Evolutionary conservation across 2,329 filamentous ascomycete species (phyloP), one percentile per base, ranked within the genome.

Genomic region (Aspergillus ochraceoroseus): DNA sequence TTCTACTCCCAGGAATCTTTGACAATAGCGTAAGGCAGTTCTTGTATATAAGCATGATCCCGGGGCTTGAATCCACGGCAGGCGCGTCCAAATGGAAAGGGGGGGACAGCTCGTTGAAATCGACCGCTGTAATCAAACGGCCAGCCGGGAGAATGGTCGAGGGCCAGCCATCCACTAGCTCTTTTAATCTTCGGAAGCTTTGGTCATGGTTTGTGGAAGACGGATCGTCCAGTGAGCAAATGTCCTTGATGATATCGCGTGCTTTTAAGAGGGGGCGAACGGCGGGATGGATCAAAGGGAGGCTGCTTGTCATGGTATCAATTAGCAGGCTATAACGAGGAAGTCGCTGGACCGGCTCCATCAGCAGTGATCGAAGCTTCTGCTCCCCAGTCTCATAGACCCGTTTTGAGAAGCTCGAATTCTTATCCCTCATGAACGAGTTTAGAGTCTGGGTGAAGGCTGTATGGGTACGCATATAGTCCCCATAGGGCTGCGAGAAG

Each of bases 311-410:
- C 58, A 98, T 95, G 57, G 94, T 89, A 67, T 98, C 92, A 54
- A 98, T 96, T 58, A 96, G 83, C 23, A 98, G 73, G 57, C 87
- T 95, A 67, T 98, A 98, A 17, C 92, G 83, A 17, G 92, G 92
- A 37, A 98, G 75, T 37, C 92, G 78, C 64, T 98, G 92, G 0
- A 98, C 89, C 2, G 92, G 92, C 65, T 98, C 92, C 61, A 98
- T 98, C 39, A 98, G 76, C 48, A 92, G 77, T 3, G 92, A 96
- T 33, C 87, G 88, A 38, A 96, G 76, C 42, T 82, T 79, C 67
- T 98, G 92, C 62, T 96, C 92, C 40, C 92, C 90, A 2, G 84
- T 84, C 49, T 89, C 80, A 37, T 86, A 79, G 2, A 95, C 79
- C 31, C 85, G 75, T 52, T 84, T 82, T 2, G 84, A 83, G 60